Evolutionary conservation across 2,329 filamentous ascomycete genomes (phyloP).

Genomic region (Sarocladiaceae sp.): DNA sequence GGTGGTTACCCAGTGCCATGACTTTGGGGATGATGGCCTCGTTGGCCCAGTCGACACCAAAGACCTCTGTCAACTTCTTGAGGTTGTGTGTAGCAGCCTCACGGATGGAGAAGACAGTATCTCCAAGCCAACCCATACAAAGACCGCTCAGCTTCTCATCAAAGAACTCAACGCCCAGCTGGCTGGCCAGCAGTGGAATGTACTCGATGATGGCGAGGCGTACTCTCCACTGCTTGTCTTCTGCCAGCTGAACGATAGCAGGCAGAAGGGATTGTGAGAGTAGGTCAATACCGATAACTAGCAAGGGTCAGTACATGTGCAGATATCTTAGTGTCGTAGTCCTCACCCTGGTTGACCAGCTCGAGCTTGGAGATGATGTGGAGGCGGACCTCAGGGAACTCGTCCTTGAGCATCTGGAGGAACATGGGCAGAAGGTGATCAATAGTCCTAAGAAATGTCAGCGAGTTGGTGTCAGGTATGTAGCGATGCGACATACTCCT

Average conservation of each 20-base stretch:
- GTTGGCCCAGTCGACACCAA: constrained; percentile 95
- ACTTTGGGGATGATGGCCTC: constrained; percentile 98
- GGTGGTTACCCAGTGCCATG: constrained; percentile 95
- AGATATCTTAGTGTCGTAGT: not conserved
- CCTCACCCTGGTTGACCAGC: constrained; percentile 85
- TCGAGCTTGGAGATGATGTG: constrained; percentile 99
- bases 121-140: constrained; percentile 98
- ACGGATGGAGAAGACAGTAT: constrained; percentile 97
- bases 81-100: constrained; percentile 96
- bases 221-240: constrained; percentile 99
- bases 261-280: constrained; percentile 94
- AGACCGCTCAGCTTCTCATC: constrained; percentile 92
- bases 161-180: constrained; percentile 95
- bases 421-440: constrained; percentile 98
- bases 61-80: constrained; percentile 97
- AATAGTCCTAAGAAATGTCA: constrained; percentile 61
- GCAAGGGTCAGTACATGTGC: not conserved
- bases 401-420: constrained; percentile 98
- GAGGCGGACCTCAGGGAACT: constrained; percentile 94
- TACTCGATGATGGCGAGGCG: constrained; percentile 98
- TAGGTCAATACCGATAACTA: constrained; percentile 95
- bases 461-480: not conserved
- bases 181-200: constrained; percentile 90
- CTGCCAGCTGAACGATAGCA: constrained; percentile 92
- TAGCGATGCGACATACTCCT: constrained; percentile 70